Evolutionary conservation across 129 eudicot species (phyloP), one percentile per base, ranked within the genome.

Genomic region (Dittrichia graveolens): DNA sequence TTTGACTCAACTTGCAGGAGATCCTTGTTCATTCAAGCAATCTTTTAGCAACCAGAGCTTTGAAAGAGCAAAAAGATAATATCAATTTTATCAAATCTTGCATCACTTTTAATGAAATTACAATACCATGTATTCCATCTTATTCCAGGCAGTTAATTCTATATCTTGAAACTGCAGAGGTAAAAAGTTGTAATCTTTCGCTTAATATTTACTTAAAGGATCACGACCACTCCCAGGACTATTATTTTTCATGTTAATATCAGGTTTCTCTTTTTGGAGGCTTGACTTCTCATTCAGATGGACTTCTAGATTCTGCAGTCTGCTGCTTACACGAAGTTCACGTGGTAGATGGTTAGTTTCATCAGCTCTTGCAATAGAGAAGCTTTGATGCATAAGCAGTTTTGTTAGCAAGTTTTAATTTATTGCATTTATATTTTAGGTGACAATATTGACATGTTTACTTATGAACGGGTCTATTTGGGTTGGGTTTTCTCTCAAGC

Each of bases 111-210:
- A 85, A 78, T 79, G 97, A 91, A 78, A 92, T 88, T 65, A 91
- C 97, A 61, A 88, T 91, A 70, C 97, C 97, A 46, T 87, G 92
- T 78, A 80, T 88, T 72, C 89, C 92, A 24, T 61, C 85, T 65
- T 78, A 66, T 77, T 57, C 79, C 59, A 80, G 78, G 58, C 97
- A 91, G 87, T 75, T 88, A 79, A 82, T 83, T 79, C 77, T 91
- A 9, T 91, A 88, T 81, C 86, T 91, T 58, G 97, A 91, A 79
- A 84, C 97, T 6, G 95, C 92, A 8, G 97, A 88, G 92, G 97
- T 88, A 83, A 61, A 15, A 34, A 15, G 13, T 55, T 58, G 61
- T 58, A 37, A 40, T 39, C 65, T 64, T 64, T 67, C 34, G 31
- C 37, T 73, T 52, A 56, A 14, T 42, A 61, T 37, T 47, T 39